Evolutionary conservation across 495 filamentous ascomycete species (phyloP).

Genomic region (Sporormia fimetaria): DNA sequence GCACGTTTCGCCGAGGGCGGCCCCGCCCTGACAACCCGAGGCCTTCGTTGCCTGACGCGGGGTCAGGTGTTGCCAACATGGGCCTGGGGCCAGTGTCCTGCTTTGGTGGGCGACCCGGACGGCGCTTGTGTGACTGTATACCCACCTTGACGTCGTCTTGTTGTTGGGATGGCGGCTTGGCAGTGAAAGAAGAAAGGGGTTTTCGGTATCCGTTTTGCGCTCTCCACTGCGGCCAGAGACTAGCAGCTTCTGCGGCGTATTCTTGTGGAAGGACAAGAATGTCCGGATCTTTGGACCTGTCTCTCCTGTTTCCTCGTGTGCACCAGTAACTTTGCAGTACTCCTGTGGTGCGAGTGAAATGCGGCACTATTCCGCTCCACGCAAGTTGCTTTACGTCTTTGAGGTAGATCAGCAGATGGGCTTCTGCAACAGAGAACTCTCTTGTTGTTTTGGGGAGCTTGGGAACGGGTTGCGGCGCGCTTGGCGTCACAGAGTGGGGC

Average conservation of each 20-base stretch:
- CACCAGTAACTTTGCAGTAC: slow-evolving; percentile 4
- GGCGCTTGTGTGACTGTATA: too few species aligned
- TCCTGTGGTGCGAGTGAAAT: slow-evolving; percentile 3
- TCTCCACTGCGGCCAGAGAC: background rate
- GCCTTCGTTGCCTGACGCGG: slow-evolving; percentile 4
- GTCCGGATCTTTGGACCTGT: slow-evolving; percentile 9
- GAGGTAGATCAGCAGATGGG: slow-evolving; percentile 14
- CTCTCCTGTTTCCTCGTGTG: too few species aligned
- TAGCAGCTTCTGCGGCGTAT: slow-evolving; percentile 5
- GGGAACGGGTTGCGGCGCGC: too few species aligned
- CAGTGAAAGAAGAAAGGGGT: too few species aligned
- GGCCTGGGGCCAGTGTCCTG: background rate
- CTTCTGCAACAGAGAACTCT: slow-evolving; percentile 4
- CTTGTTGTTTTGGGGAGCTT: too few species aligned
- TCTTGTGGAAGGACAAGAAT: slow-evolving; percentile 1
- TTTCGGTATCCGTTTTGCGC: background rate
- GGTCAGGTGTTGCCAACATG: background rate
- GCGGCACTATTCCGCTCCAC: slow-evolving; percentile 4
- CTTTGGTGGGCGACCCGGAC: too few species aligned
- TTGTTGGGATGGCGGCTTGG: background rate
- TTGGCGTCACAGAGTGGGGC: too few species aligned
- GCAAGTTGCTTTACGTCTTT: slow-evolving; percentile 13
- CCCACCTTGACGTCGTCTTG: background rate
- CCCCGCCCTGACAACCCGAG: background rate
- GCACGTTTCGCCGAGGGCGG: slow-evolving; percentile 9